Evolutionary conservation across 495 filamentous ascomycete species (phyloP), one percentile per base, ranked within the genome.

Genomic region (Aspergillus mulundensis): DNA sequence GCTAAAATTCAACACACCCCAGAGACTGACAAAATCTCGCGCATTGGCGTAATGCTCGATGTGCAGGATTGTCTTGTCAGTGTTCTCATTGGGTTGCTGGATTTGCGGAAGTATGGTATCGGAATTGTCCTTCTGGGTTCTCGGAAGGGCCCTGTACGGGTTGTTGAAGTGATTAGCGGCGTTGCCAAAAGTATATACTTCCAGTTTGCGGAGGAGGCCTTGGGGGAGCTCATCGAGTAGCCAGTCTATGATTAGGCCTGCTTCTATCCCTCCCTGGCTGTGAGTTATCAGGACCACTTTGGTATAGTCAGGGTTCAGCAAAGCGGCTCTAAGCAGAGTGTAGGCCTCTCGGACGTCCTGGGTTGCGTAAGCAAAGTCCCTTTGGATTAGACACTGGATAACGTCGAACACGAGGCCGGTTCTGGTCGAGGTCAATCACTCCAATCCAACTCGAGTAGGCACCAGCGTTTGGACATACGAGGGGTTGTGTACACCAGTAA

Each of bases 91-190:
- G 4, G 18, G 15, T 38, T 12, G 0, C 23, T 39, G 44, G 12
- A 1, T 15, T 23, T 12, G 34, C 2, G 25, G 25, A 7, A 1
- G 18, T 41, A 39, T 4, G 1, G 15, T 6, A 15, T 12, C 11
- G 3, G 38, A n/a, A 16, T 1, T 1, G 1, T 21, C 15, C 18
- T 42, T 24, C 30, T 18, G 45, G 25, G 15, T 20, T 36, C 39
- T 7, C 25, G 43, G 43, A 12, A 50, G 10, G 7, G 7, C 23
- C 10, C 41, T 44, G 74, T 73, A 81, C 5, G 90, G 90, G 57
- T 92, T 91, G 68, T 91, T 93, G 66, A 93, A 95, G 67, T 94
- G 90, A 60, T 91, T 93, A 2, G 90, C 88, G 7, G 89, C 89
- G 53, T 82, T 85, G 8, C 88, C 90, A 62, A 95, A 95, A 0